A percentile compares a stretch with the other conserved stretches of the same genome.
Conservation (phyloP, 768 basidiomycete species). For the Trametes cingulata region DNA sequence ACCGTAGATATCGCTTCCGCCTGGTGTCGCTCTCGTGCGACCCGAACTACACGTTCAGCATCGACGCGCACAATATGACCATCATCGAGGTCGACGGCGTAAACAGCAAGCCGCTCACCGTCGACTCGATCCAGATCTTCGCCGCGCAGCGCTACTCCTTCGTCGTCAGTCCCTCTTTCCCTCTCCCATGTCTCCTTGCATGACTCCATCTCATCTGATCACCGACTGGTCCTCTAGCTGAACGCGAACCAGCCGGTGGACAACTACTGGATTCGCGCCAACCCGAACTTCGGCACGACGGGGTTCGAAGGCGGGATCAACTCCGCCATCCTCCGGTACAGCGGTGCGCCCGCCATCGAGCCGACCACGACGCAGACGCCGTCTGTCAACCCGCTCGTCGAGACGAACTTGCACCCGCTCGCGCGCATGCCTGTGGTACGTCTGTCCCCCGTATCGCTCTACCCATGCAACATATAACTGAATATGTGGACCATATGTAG, state of each 20-base stretch:
- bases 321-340: slow-evolving; percentile 47
- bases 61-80: slow-evolving; percentile 45
- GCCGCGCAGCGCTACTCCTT: slow-evolving; percentile 38
- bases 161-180: slow-evolving; percentile 26
- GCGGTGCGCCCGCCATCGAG: slow-evolving; percentile 37
- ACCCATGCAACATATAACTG: too few species aligned
- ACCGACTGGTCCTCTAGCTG: slow-evolving; percentile 24
- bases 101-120: slow-evolving; percentile 39
- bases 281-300: slow-evolving; percentile 22
- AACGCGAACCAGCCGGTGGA: slow-evolving; percentile 41
- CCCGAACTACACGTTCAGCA: slow-evolving; percentile 43
- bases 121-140: slow-evolving; percentile 44
- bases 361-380: slow-evolving; percentile 29
- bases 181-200: too few species aligned
- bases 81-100: slow-evolving; percentile 50
- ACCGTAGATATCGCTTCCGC: slow-evolving; percentile 42
- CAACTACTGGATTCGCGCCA: slow-evolving; percentile 38
- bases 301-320: slow-evolving; percentile 32
- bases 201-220: too few species aligned
- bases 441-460: too few species aligned
- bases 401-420: slow-evolving; percentile 26
- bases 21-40: slow-evolving; percentile 47
- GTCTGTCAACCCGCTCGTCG: slow-evolving; percentile 12
- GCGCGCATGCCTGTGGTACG: slow-evolving; percentile 24
- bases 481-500: slow-evolving; percentile 1